These are phyloP conservation scores for Poronia punctata DNA, from an alignment of 495 filamentous ascomycete species.

Conservation along the genomic window DNA sequence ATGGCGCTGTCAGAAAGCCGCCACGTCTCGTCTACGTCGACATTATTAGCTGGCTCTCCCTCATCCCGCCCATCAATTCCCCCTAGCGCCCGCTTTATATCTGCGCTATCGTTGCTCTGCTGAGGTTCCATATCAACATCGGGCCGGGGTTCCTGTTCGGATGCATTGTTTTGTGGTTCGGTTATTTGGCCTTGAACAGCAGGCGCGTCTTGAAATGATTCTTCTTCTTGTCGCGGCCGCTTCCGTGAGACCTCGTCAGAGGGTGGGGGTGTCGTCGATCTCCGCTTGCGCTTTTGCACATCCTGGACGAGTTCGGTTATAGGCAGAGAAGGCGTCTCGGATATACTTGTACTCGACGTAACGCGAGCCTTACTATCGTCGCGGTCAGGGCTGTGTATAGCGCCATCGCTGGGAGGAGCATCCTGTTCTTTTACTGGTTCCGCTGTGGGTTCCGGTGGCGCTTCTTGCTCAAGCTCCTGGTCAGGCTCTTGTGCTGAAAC, in stretches of 20 bases:
- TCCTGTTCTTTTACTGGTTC: neutral
- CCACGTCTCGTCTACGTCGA: slow-evolving; percentile 8
- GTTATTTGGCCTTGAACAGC: neutral
- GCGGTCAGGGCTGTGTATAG: slow-evolving; percentile 1
- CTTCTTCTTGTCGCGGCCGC: slow-evolving; percentile 30
- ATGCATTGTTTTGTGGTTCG: neutral
- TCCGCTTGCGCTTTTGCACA: slow-evolving; percentile 63
- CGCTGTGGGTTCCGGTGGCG: slow-evolving; percentile 9
- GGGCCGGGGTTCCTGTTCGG: neutral
- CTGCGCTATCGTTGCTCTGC: neutral
- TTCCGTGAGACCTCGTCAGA: slow-evolving; percentile 40
- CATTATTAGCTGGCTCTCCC: slow-evolving; percentile 4
- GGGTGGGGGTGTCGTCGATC: slow-evolving; percentile 61
- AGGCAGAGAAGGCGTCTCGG: slow-evolving; percentile 14
- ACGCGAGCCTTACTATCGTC: slow-evolving; percentile 8
- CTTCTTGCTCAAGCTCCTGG: neutral
- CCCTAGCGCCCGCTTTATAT: slow-evolving; percentile 1
- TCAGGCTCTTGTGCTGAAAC: too few species aligned
- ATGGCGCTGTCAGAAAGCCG: neutral
- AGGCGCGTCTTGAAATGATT: slow-evolving; percentile 1
- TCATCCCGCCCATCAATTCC: slow-evolving; percentile 4
- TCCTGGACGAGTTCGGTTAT: slow-evolving; percentile 47
- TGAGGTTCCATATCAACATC: neutral
- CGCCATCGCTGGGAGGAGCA: neutral
- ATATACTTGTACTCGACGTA: slow-evolving; percentile 6